Conservation (phyloP, 345 rosid genomes). For the Litchi chinensis region DNA sequence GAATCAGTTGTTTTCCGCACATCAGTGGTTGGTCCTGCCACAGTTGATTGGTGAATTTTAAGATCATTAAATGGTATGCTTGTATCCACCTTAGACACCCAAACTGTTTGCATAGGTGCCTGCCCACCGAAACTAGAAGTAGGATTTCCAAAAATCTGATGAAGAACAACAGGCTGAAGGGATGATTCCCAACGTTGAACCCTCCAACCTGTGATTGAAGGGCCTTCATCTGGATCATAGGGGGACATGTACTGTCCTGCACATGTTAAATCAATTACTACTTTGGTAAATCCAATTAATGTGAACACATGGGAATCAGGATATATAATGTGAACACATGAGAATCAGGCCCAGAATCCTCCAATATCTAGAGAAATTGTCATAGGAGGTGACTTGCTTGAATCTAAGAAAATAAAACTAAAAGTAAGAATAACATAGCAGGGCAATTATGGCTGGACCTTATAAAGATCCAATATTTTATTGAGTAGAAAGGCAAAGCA, state of each 20-base stretch:
- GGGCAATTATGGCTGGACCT: neutral
- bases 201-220: slow-evolving; percentile 99
- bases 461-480: neutral
- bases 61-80: slow-evolving; percentile 93
- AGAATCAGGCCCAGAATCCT: neutral
- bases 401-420: neutral
- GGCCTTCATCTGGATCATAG: slow-evolving; percentile 99
- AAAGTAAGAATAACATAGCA: neutral
- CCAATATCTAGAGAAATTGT: neutral
- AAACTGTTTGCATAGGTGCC: slow-evolving; percentile 94
- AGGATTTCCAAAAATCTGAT: slow-evolving; percentile 95
- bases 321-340: neutral
- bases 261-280: slow-evolving; percentile 19
- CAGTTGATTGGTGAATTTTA: slow-evolving; percentile 56
- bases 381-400: neutral
- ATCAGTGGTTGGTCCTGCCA: slow-evolving; percentile 56
- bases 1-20: slow-evolving; percentile 53
- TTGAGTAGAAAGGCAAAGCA: neutral
- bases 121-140: slow-evolving; percentile 92
- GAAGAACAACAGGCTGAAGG: slow-evolving; percentile 95
- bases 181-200: slow-evolving; percentile 99
- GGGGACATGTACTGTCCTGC: slow-evolving; percentile 99
- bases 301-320: neutral
- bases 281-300: slow-evolving; percentile 11
- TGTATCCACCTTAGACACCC: slow-evolving; percentile 94